Evolutionary conservation across 139 green algal species (phyloP).

Genomic region (Gonium pectorale): DNA sequence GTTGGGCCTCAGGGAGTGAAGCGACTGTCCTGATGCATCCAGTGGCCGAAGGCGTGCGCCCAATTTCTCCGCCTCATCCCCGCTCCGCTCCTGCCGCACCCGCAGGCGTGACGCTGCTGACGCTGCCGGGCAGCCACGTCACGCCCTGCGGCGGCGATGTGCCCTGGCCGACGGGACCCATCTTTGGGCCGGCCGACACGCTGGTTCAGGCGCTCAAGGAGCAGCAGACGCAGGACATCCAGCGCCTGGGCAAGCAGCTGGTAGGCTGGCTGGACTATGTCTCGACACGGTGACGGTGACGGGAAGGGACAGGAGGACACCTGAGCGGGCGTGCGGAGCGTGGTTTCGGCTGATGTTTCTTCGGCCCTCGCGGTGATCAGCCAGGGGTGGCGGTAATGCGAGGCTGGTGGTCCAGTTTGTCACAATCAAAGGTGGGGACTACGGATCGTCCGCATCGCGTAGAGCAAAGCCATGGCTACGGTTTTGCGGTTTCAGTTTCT

Average conservation of each 20-base stretch:
- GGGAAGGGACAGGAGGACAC: not conserved
- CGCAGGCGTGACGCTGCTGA: slow-evolving; percentile 31
- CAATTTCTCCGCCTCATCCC: not conserved
- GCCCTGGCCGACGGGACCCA: slow-evolving; percentile 19
- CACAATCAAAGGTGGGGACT: no score
- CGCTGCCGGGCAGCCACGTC: slow-evolving; percentile 64
- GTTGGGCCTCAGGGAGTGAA: not conserved
- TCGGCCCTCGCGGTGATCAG: no score
- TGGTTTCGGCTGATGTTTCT: no score
- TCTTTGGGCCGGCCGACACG: slow-evolving; percentile 41
- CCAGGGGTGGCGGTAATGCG: no score
- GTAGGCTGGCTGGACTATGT: slow-evolving; percentile 44
- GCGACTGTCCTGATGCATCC: not conserved
- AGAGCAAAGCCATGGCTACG: no score
- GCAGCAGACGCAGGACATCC: slow-evolving; percentile 39
- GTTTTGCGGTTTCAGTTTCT: no score
- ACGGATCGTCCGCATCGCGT: no score
- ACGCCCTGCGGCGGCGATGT: slow-evolving; percentile 62
- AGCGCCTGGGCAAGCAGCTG: slow-evolving; percentile 31
- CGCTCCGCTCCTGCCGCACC: not conserved
- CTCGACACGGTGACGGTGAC: not conserved
- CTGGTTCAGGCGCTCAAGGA: slow-evolving; percentile 26
- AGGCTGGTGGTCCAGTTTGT: no score
- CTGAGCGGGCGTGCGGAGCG: no score
- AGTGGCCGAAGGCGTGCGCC: no score